Percentiles rank a stretch among this genome's conserved stretches.
Evolutionary conservation across 2,329 filamentous ascomycete species (phyloP).

Genomic region (Trichoderma sp.): DNA sequence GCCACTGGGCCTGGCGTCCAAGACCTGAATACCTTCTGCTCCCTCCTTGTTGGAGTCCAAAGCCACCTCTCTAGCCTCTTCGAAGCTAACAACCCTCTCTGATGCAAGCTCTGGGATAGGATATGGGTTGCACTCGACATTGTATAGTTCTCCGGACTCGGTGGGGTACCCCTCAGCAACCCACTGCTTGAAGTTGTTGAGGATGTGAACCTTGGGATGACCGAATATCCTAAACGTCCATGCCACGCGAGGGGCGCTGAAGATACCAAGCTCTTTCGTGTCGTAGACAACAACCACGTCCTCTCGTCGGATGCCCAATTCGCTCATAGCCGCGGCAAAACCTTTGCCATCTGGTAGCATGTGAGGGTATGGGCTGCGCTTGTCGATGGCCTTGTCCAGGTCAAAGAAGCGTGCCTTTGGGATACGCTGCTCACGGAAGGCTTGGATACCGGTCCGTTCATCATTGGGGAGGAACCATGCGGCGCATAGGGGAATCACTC

Average conservation of each 20-base stretch:
- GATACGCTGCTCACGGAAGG: constrained; percentile 81
- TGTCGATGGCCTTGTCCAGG: constrained; percentile 87
- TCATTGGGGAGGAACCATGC: constrained; percentile 98
- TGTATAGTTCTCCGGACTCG: constrained; percentile 75
- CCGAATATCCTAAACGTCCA: constrained; percentile 94
- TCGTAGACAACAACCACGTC: constrained; percentile 96
- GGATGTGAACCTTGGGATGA: constrained; percentile 80
- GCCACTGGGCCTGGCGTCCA: constrained; percentile 81
- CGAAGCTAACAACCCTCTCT: constrained; percentile 73
- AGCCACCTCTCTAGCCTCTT: constrained; percentile 78
- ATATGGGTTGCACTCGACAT: constrained; percentile 65
- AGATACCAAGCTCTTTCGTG: constrained; percentile 85
- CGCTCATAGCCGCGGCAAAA: constrained; percentile 86
- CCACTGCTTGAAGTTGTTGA: constrained; percentile 98
- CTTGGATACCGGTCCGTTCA: constrained; percentile 74
- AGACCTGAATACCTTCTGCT: constrained; percentile 77
- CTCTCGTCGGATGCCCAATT: constrained; percentile 81
- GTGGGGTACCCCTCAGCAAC: constrained; percentile 79
- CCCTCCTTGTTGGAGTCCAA: constrained; percentile 79
- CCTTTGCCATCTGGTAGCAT: constrained; percentile 84
- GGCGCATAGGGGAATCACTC: constrained; percentile 86
- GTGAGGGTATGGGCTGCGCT: constrained; percentile 86
- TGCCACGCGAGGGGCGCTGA: constrained; percentile 88
- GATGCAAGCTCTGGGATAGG: constrained; percentile 63
- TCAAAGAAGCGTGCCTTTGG: constrained; percentile 95